Conservation (phyloP, 2,329 filamentous ascomycete genomes). For the Botrytis sinoallii region DNA sequence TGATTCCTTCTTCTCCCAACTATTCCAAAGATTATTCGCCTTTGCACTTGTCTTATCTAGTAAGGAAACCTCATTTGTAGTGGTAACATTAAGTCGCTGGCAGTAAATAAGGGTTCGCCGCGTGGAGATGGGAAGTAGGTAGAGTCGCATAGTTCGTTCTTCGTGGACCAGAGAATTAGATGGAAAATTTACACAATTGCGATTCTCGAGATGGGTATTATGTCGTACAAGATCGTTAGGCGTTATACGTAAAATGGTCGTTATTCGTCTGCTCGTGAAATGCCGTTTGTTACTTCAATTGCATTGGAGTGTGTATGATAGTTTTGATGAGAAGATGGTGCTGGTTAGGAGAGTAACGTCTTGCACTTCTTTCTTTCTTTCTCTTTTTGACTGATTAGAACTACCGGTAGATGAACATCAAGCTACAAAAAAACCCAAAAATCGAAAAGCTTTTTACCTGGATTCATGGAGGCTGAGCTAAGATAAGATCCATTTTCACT, state of each 20-base stretch:
- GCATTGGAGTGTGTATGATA: background rate
- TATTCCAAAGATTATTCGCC: slow-evolving; percentile 74
- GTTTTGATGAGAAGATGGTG: background rate
- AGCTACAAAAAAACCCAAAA: background rate
- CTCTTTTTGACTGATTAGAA: background rate
- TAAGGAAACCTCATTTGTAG: slow-evolving; percentile 51
- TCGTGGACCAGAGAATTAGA: background rate
- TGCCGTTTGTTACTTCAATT: background rate
- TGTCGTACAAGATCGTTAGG: background rate
- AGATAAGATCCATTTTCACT: background rate
- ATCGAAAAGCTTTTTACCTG: background rate
- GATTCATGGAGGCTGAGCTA: background rate
- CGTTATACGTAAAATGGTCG: background rate
- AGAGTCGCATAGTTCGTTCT: slow-evolving; percentile 70
- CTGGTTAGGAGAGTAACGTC: background rate
- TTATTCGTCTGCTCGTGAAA: background rate
- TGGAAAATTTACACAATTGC: background rate
- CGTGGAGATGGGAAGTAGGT: slow-evolving; percentile 89
- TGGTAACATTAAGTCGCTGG: slow-evolving; percentile 64
- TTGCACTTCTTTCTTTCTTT: background rate
- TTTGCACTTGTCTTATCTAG: slow-evolving; percentile 67
- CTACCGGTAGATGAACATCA: background rate
- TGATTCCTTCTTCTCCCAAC: slow-evolving; percentile 79
- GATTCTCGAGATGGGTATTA: background rate
- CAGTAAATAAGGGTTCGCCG: slow-evolving; percentile 89